Base-by-base conservation (phyloP, 1,139 yeast genomes). In the Dujonia santamariae region DNA sequence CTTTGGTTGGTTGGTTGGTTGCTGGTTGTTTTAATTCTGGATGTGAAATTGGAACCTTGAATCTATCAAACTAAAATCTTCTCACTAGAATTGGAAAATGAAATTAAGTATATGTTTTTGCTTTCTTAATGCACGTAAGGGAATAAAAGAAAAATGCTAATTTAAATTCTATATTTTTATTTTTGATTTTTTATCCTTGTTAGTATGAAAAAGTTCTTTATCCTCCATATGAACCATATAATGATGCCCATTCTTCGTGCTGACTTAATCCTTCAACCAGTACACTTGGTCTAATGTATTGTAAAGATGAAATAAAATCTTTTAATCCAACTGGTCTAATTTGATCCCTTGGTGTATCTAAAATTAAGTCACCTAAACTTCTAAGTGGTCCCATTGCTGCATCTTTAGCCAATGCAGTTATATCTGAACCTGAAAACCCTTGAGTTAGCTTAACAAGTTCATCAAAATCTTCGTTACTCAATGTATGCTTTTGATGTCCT, bases 311-410 rank as follows among this genome's bases (percentile, higher is more conserved):
- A 37, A 69, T 69, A 55, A 94, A 94, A 58, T 94, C 98, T 19
- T 69, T 70, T 35, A 88, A 61, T 26, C 73, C 72, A 42, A 94
- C 79, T 0, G 97, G 84, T 38, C 98, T 64, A 39, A 94, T 90
- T 44, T 81, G 82, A 36, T 86, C 95, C 16, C 92, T 82, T 5
- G 92, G 85, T 0, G 97, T 90, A 45, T 80, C 75, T 41, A 94
- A 66, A 40, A 94, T 69, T 37, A 85, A 80, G 43, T 92, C 97
- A 3, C 98, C 98, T 22, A 92, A 67, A 21, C 90, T 82, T 45
- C 98, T 69, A 37, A 94, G 63, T 1, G 98, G 98, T 0, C 97
- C 97, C 97, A 92, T 90, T 2, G 98, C 98, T 2, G 97, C 95
- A 58, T 92, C 98, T 56, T 92, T 92, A 2, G 97, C 96, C 45